Percentiles rank a stretch among this genome's conserved stretches.
Evolutionary conservation across 306 rosid genomes (phyloP).

Genomic region (Acacia confusa): DNA sequence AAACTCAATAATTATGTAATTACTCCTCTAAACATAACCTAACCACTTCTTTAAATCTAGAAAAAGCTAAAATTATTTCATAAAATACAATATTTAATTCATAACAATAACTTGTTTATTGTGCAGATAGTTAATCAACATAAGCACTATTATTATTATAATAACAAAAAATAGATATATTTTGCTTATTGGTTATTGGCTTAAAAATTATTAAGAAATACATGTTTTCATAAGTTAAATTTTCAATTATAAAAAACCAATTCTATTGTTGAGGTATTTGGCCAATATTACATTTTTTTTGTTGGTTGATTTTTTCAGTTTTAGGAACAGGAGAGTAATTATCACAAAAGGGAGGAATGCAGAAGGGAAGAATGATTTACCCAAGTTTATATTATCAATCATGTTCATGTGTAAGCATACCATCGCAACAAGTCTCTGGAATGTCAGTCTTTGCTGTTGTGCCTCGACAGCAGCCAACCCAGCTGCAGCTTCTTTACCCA

Average conservation of each 20-base stretch:
- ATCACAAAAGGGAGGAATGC: background rate
- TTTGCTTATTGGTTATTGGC: background rate
- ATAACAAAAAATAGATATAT: background rate
- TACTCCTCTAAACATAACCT: background rate
- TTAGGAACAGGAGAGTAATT: background rate
- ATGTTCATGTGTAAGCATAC: slow-evolving; percentile 44
- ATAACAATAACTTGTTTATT: background rate
- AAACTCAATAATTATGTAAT: background rate
- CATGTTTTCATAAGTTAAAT: background rate
- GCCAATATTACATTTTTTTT: background rate
- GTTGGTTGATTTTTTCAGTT: background rate
- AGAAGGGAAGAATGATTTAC: background rate
- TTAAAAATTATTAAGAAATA: background rate
- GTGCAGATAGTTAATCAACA: background rate
- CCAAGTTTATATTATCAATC: slow-evolving; percentile 22
- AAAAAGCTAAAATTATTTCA: background rate
- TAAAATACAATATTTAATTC: background rate
- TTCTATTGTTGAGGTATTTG: background rate
- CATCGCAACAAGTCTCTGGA: slow-evolving; percentile 98
- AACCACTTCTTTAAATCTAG: background rate
- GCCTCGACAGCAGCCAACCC: slow-evolving; percentile 95
- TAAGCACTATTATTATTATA: background rate
- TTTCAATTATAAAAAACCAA: background rate
- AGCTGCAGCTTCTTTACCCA: slow-evolving; percentile 93
- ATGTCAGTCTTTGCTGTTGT: slow-evolving; percentile 94